Base-by-base conservation (phyloP, 331 rosid genomes). In the Malus hybrid region DNA sequence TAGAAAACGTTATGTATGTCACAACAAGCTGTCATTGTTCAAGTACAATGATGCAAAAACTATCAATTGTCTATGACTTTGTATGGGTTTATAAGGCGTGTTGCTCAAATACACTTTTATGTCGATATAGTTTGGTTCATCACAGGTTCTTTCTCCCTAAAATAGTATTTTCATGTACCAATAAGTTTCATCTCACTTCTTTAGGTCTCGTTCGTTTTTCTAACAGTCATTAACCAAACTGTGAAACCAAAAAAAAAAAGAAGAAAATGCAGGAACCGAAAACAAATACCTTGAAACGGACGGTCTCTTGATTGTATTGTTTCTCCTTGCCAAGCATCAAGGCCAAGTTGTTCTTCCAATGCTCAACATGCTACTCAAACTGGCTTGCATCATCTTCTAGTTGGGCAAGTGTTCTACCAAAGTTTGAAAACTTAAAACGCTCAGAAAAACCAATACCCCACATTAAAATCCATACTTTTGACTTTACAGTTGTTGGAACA, bases 321-420 rank as follows among this genome's bases (percentile, higher is more conserved):
- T 90, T 88, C 90, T 93, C 97, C 87, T 93, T 93, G 50, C 87
- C 89, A 79, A 91, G 92, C 93, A 92, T 92, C 33, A 92, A 90
- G 70, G 82, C 90, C 81, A 92, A 77, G 82, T 89, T 89, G 30
- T 90, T 89, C 76, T 79, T 88, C 96, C 97, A 92, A 44, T 83
- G 86, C 73, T 91, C 98, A 92, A 89, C 87, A 69, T 88, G 97
- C 73, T 76, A 78, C 82, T 91, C 93, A 81, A 93, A 93, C 9
- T 92, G 94, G 74, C 88, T 80, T 64, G 85, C 84, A 80, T 93
- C 98, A 22, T 88, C 92, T 78, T 91, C 97, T 74, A 93, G 83
- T 68, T 93, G 98, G 18, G 88, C 88, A 65, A 89, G 88, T 30
- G 97, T 87, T 77, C 98, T 93, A 79, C 69, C 53, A 15, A 81